Evolutionary conservation across 225 moss, liverwort and hornwort species (phyloP), one percentile per base, ranked within the genome.

Genomic region (Bryoerythrophyllum caledonicum): DNA sequence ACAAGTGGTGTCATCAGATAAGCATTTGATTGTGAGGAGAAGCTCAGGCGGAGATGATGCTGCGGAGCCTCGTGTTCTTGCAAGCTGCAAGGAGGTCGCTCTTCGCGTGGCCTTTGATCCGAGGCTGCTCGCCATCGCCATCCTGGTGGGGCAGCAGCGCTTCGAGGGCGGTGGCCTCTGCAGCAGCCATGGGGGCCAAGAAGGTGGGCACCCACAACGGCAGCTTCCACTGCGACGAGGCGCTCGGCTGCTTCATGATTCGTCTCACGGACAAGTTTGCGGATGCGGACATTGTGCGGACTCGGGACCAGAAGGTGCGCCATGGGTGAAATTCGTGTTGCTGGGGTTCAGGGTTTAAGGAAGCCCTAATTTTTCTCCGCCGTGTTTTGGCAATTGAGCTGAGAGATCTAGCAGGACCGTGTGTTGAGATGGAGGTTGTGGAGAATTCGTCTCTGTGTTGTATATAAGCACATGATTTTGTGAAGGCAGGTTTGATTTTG

Each of bases 211-310:
- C 99, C 1, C 95, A 99, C 40, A 91, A 92, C 79, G 99, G 95
- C 9, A 88, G 87, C 3, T 99, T 99, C 67, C 99, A 99, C 68
- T 99, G 93, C 62, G 95, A 95, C 71, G 95, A 99, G 64, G 95
- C 91, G 6, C 86, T 99, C 19, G 95, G 93, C 15, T 95, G 99
- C 79, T 99, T 93, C 83, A 99, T 99, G 91, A 93, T 99, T 65
- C 84, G 93, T 5, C 76, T 95, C 53, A 93, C 93, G 55, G 82
- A 91, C 41, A 93, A 92, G 75, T 95, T 74, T 21, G 67, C 74
- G 9, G 88, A 86, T 16, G 89, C 93, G 8, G 93, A 95, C 27
- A 87, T 99, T 73, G 85, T 99, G 48, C 84, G 99, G 27, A 87
- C 93, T 3, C 85, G 99, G 60, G 99, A 99, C 76, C 86, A 88